Conservation (phyloP, 2,329 filamentous ascomycete genomes). For the Fusarium continuum region DNA sequence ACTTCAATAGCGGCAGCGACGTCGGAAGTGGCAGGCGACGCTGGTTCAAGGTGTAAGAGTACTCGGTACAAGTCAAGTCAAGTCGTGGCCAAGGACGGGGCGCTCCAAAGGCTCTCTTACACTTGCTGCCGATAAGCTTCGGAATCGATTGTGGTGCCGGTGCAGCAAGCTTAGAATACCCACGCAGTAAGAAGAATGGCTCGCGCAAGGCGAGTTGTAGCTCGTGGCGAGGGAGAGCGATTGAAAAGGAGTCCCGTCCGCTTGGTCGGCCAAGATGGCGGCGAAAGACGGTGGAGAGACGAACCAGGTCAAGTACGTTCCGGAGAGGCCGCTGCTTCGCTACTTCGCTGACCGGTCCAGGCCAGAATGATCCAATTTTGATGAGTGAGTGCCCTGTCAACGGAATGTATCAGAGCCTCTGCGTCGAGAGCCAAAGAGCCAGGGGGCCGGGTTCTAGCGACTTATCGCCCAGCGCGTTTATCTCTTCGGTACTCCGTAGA, state of each 20-base stretch:
- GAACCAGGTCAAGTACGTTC: slow-evolving; percentile 26
- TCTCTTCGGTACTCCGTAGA: slow-evolving; percentile 22
- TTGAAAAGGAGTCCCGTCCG: slow-evolving; percentile 30
- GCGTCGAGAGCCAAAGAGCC: slow-evolving; percentile 1
- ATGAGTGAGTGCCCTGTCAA: slow-evolving; percentile 28
- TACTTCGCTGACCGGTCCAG: slow-evolving; percentile 34
- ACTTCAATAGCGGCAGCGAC: slow-evolving; percentile 26
- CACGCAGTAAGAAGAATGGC: neutral
- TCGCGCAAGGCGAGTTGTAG: slow-evolving; percentile 5
- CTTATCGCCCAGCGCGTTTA: slow-evolving; percentile 28
- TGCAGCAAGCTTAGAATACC: slow-evolving; percentile 3
- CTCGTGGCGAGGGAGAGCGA: slow-evolving; percentile 19
- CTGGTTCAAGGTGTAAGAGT: slow-evolving; percentile 7
- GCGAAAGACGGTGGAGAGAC: slow-evolving; percentile 32
- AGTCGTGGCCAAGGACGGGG: no score
- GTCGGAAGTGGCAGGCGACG: slow-evolving; percentile 20
- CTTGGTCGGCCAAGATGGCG: slow-evolving; percentile 28
- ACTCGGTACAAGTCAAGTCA: slow-evolving; percentile 14
- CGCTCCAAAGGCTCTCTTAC: slow-evolving; percentile 13
- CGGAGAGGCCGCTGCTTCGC: slow-evolving; percentile 34
- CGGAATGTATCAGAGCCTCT: slow-evolving; percentile 33
- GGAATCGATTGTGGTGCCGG: slow-evolving; percentile 15
- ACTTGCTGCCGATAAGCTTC: slow-evolving; percentile 24
- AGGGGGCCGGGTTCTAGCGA: slow-evolving; percentile 19
- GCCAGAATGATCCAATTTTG: slow-evolving; percentile 34